Conservation (phyloP, 176 grass and related monocot species). For the Echinochloa phyllopogon region DNA sequence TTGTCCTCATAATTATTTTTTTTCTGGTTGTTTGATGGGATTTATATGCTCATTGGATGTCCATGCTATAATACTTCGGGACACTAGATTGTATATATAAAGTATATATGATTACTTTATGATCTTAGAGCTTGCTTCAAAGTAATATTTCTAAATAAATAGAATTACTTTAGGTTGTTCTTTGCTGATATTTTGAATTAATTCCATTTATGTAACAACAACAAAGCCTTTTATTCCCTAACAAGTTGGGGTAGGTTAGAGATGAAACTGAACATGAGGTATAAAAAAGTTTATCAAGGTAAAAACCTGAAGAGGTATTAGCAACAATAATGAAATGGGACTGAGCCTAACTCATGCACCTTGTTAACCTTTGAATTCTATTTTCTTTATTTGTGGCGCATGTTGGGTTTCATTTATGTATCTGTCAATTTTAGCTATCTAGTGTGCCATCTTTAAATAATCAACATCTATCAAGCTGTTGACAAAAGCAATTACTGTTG, state of each 20-base stretch:
- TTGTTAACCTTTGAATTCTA: background rate
- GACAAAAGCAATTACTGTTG: background rate
- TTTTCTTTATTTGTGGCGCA: background rate
- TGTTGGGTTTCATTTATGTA: background rate
- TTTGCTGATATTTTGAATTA: slow-evolving; percentile 29
- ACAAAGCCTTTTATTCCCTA: background rate
- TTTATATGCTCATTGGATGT: slow-evolving; percentile 19
- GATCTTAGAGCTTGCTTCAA: slow-evolving; percentile 21
- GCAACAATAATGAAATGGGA: background rate
- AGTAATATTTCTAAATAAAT: slow-evolving; percentile 24
- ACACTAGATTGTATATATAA: background rate
- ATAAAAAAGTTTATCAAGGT: background rate
- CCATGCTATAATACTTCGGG: background rate
- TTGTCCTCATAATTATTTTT: background rate
- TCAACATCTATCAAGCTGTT: slow-evolving; percentile 21
- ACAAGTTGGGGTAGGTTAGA: background rate
- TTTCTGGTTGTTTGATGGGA: background rate
- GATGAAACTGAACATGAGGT: background rate
- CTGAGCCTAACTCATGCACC: background rate
- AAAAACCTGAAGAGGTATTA: background rate
- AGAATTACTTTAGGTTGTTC: background rate
- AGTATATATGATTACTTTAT: background rate
- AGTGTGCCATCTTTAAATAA: background rate
- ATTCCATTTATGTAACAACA: background rate
- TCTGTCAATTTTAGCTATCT: background rate